Evolutionary conservation across 2,329 filamentous ascomycete species (phyloP).

Genomic region (Alternaria solani): DNA sequence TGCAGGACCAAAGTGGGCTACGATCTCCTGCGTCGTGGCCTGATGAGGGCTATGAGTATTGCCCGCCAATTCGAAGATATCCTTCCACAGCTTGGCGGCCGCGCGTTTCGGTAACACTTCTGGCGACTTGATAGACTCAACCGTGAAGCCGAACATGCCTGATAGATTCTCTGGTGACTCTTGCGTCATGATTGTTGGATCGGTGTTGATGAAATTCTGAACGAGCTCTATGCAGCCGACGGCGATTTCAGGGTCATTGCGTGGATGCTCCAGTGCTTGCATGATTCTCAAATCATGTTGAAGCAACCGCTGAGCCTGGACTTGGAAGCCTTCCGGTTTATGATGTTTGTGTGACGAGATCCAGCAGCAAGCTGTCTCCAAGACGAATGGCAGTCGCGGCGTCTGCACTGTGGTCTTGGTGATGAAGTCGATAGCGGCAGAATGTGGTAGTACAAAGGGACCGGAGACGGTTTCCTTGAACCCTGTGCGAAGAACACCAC

Average conservation of each 20-base stretch:
- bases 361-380: slow-evolving; percentile 76
- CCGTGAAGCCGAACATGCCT: slow-evolving; percentile 74
- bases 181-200: slow-evolving; percentile 68
- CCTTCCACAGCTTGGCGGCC: slow-evolving; percentile 75
- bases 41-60: slow-evolving; percentile 40
- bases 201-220: slow-evolving; percentile 68
- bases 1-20: slow-evolving; percentile 43
- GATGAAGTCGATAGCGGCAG: slow-evolving; percentile 72
- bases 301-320: slow-evolving; percentile 52
- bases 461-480: slow-evolving; percentile 78
- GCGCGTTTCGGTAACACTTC: slow-evolving; percentile 80
- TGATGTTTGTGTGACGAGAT: slow-evolving; percentile 55
- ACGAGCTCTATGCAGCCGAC: slow-evolving; percentile 78
- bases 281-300: slow-evolving; percentile 71
- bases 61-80: slow-evolving; percentile 46
- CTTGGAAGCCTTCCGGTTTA: slow-evolving; percentile 49
- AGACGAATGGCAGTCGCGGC: slow-evolving; percentile 71
- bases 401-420: slow-evolving; percentile 66
- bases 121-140: slow-evolving; percentile 73
- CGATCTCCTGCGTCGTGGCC: slow-evolving; percentile 45
- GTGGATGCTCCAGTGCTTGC: slow-evolving; percentile 67
- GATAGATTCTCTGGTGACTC: slow-evolving; percentile 67
- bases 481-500: slow-evolving; percentile 74
- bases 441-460: slow-evolving; percentile 77
- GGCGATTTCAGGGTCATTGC: slow-evolving; percentile 73